These are phyloP conservation scores for Lepidium aucheri DNA, from an alignment of 345 rosid genomes.

Conservation along the genomic window DNA sequence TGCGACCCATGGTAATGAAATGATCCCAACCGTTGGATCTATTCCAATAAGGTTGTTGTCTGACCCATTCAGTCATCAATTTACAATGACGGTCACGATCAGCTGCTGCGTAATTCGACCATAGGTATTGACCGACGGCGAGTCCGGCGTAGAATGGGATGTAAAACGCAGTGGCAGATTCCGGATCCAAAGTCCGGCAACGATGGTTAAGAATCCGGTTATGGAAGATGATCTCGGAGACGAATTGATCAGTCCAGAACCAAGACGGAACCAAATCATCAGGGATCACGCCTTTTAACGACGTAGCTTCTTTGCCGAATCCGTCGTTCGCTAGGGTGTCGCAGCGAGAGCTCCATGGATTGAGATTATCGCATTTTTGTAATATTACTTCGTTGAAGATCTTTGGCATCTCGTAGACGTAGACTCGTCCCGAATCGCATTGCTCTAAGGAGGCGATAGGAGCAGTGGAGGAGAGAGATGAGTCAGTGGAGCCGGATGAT, in stretches of 20 bases:
- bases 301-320: conserved; percentile 53
- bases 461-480: neutral
- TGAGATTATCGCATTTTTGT: conserved; percentile 55
- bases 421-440: conserved; percentile 56
- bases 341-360: conserved; percentile 91
- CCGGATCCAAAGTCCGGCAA: conserved; percentile 64
- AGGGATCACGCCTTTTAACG: conserved; percentile 46
- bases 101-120: conserved; percentile 46
- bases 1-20: conserved; percentile 86
- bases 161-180: conserved; percentile 69
- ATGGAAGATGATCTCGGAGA: conserved; percentile 71
- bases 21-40: conserved; percentile 92
- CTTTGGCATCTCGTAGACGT: conserved; percentile 72
- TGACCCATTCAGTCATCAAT: conserved; percentile 60
- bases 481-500: neutral
- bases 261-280: conserved; percentile 60
- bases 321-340: conserved; percentile 64
- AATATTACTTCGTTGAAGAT: conserved; percentile 57
- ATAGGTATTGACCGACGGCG: conserved; percentile 76
- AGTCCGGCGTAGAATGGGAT: conserved; percentile 93
- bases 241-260: conserved; percentile 95
- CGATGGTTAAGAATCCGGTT: conserved; percentile 63
- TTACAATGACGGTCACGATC: conserved; percentile 76
- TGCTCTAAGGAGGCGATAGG: no score
- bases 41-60: conserved; percentile 50